Percentiles rank a stretch among this genome's conserved stretches.
Conservation (phyloP, 2,329 filamentous ascomycete genomes). For the Colletotrichum orbiculare region DNA sequence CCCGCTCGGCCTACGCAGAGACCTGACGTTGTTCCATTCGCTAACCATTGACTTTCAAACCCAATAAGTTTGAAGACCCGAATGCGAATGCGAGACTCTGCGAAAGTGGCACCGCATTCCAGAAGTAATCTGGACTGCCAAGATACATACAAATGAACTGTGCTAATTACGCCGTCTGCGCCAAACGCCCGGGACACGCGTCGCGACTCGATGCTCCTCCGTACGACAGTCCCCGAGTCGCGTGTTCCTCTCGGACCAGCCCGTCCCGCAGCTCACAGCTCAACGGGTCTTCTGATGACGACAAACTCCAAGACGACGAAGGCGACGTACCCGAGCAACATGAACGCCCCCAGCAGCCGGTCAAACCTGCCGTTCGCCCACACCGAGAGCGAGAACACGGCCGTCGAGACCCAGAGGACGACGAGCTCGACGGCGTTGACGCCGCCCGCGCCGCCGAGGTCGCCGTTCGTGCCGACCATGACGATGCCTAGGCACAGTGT, state of each 20-base stretch:
- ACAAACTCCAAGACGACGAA: slow-evolving; percentile 38
- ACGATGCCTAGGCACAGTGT: slow-evolving; percentile 59
- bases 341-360: slow-evolving; percentile 31
- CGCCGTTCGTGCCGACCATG: slow-evolving; percentile 33
- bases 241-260: too few relatives aligned
- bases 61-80: too few relatives aligned
- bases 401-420: slow-evolving; percentile 38
- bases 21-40: too few relatives aligned
- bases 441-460: slow-evolving; percentile 25
- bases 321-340: slow-evolving; percentile 35
- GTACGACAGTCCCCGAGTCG: too few relatives aligned
- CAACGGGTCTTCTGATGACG: slow-evolving; percentile 15
- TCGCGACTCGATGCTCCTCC: too few relatives aligned
- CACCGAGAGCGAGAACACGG: slow-evolving; percentile 36
- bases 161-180: too few relatives aligned
- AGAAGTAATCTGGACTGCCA: background rate
- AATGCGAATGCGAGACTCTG: background rate
- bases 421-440: slow-evolving; percentile 35
- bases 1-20: too few relatives aligned
- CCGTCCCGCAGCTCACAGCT: background rate
- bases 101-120: background rate
- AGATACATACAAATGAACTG: background rate
- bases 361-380: slow-evolving; percentile 36
- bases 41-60: too few relatives aligned
- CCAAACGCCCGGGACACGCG: too few relatives aligned